Percentiles rank a stretch among this genome's conserved stretches.
These are phyloP conservation scores for Suhomyces prunicola DNA, from an alignment of 805 yeast genomes.

Conservation along the genomic window DNA sequence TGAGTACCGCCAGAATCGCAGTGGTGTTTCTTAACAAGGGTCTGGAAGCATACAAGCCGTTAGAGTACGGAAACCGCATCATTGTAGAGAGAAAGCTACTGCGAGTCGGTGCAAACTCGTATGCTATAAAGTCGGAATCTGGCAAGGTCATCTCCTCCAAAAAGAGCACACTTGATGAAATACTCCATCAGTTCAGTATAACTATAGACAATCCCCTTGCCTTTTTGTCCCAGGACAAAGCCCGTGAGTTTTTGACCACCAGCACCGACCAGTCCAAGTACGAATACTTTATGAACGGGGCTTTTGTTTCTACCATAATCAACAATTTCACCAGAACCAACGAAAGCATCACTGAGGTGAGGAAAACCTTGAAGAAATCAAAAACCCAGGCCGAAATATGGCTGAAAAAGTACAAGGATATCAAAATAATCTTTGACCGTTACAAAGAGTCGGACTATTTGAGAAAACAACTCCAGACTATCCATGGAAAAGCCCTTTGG, in stretches of 20 bases:
- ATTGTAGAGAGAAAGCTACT: constrained; percentile 65
- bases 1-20: constrained; percentile 60
- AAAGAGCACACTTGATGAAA: constrained; percentile 61
- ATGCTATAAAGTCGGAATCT: constrained; percentile 50
- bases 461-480: constrained; percentile 27
- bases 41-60: constrained; percentile 60
- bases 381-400: constrained; percentile 23
- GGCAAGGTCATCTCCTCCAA: constrained; percentile 58
- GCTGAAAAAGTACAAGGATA: constrained; percentile 25
- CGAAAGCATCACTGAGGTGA: constrained; percentile 27
- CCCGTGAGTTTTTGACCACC: constrained; percentile 81
- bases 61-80: constrained; percentile 64
- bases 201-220: constrained; percentile 90
- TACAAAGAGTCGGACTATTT: constrained; percentile 33
- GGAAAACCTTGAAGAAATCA: constrained; percentile 25
- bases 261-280: constrained; percentile 72
- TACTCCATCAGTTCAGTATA: constrained; percentile 68
- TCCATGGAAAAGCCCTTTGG: constrained; percentile 44
- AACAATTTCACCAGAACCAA: constrained; percentile 44
- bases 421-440: constrained; percentile 28
- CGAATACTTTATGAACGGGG: constrained; percentile 75
- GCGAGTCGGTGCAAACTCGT: constrained; percentile 50
- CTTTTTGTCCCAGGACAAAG: constrained; percentile 89
- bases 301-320: constrained; percentile 65
- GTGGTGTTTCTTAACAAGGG: constrained; percentile 66